Base-by-base conservation (phyloP, 768 basidiomycete species). In the Lyophyllum atratum region DNA sequence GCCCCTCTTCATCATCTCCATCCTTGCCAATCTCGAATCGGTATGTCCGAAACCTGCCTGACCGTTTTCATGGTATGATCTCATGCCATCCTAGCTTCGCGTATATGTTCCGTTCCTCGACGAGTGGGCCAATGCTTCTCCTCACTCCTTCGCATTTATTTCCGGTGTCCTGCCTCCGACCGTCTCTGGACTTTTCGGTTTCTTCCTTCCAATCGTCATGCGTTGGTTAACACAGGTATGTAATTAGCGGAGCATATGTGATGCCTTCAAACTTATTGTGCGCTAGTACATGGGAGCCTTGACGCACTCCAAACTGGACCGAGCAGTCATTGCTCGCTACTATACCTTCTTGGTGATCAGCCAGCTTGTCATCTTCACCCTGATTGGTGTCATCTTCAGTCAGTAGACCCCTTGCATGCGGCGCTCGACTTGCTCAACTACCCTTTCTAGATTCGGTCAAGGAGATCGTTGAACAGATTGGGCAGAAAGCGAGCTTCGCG, bases 121-220 rank as follows among this genome's bases (percentile, higher is more conserved):
- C n/a, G 34, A 59, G 1, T 98, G 96, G 95, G 78, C 80, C 31
- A 63, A 76, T 4, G 69, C 80, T 0, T 92, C 90, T 3, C 78
- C 80, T 0, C 74, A 62, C 22, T 80, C 89, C 1, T 98, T 98
- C 71, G 85, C 92, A 0, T 70, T 97, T 59, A 78, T 95, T 34
- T 95, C 93, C 68, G 95, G 95, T 89, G 87, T 98, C 29, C 76
- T 98, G 19, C 97, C 97, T 2, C 93, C 97, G 0, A 78, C 91
- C 0, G 85, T 98, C 34, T 92, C 93, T 8, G 89, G 92, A 4
- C 54, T 94, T 17, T 97, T 99, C 65, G 90, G 91, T 15, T 95
- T 91, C 75, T 85, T 94, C 72, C 79, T 99, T 33, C 97, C 97
- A 2, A 84, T 93, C 66, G 76, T 95, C 70, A 98, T 99, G 85